Evolutionary conservation across 2,329 filamentous ascomycete genomes (phyloP).

Genomic region (Fusarium sp.): DNA sequence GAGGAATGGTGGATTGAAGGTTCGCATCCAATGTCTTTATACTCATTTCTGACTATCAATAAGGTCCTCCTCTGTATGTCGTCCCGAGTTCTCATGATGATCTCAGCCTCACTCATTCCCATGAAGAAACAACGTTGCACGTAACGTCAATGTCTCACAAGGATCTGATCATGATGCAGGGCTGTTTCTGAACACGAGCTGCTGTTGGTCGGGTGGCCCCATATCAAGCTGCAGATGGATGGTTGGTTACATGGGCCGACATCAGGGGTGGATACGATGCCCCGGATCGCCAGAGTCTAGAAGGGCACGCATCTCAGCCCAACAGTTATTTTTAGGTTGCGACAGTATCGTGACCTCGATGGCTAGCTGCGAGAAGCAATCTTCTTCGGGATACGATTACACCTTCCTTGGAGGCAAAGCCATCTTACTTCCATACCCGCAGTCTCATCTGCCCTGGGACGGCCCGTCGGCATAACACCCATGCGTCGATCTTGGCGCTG

Average conservation of each 20-base stretch:
- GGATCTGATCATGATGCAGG: background rate
- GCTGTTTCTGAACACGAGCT: background rate
- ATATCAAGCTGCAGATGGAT: background rate
- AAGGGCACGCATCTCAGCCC: background rate
- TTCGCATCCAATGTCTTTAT: background rate
- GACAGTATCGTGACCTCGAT: background rate
- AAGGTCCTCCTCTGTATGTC: background rate
- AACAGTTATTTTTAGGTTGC: background rate
- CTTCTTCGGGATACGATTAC: background rate
- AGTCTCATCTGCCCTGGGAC: background rate
- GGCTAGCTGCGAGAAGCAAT: background rate
- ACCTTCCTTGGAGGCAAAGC: no score
- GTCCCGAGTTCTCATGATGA: background rate
- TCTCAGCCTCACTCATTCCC: background rate
- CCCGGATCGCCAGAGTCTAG: conserved; percentile 2
- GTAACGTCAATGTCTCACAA: background rate
- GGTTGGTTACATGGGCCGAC: background rate
- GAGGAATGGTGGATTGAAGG: background rate
- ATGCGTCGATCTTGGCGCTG: background rate
- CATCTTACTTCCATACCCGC: background rate
- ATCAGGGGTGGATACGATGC: background rate
- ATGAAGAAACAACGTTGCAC: no score
- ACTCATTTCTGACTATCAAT: background rate
- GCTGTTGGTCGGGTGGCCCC: background rate
- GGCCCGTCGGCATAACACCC: background rate